These are phyloP conservation scores for Corylus heterophylla DNA, from an alignment of 306 rosid species.

Conservation along the genomic window DNA sequence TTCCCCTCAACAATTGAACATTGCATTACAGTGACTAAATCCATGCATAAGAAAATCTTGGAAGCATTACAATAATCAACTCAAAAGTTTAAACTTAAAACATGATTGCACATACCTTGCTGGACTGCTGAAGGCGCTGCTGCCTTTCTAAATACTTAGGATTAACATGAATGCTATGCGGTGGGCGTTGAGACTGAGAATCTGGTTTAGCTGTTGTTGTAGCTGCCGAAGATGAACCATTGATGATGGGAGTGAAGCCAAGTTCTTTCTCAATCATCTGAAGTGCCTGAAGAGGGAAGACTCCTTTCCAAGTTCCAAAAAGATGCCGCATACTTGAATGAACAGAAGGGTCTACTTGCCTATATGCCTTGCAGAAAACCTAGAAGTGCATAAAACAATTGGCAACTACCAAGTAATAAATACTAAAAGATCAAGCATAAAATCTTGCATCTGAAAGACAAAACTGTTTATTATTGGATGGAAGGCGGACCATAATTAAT, in stretches of 20 bases:
- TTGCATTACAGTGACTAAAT: background rate
- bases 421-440: constrained; percentile 26
- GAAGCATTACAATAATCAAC: background rate
- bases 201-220: constrained; percentile 60
- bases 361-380: constrained; percentile 93
- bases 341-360: constrained; percentile 70
- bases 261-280: constrained; percentile 81
- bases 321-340: constrained; percentile 86
- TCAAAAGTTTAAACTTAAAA: constrained; percentile 2
- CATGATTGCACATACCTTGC: constrained; percentile 55
- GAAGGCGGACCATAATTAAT: constrained; percentile 26
- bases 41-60: background rate
- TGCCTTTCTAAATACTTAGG: constrained; percentile 93
- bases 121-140: constrained; percentile 84
- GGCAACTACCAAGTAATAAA: constrained; percentile 32
- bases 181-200: constrained; percentile 69
- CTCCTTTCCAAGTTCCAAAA: constrained; percentile 97
- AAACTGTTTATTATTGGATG: constrained; percentile 9
- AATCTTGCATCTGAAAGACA: constrained; percentile 17
- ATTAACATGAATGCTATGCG: constrained; percentile 89
- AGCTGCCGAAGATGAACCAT: constrained; percentile 56
- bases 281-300: constrained; percentile 80
- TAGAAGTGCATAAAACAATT: constrained; percentile 39
- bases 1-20: background rate
- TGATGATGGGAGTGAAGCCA: constrained; percentile 53